Percentiles rank a stretch among this genome's conserved stretches.
These are phyloP conservation scores for Neofusicoccum sp. DNA, from an alignment of 2,329 filamentous ascomycete species.

Conservation along the genomic window DNA sequence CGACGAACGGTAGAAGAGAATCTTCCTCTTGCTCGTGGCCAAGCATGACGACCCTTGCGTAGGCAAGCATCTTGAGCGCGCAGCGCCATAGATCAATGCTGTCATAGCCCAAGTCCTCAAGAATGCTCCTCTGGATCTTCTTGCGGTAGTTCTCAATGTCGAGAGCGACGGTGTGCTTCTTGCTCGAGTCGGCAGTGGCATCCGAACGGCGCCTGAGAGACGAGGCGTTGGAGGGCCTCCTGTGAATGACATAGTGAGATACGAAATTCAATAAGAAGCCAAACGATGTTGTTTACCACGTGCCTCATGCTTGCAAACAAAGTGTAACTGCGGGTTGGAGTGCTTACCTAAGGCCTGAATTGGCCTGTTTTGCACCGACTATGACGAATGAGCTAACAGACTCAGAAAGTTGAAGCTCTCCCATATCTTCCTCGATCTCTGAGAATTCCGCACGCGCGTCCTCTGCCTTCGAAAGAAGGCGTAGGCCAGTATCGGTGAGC, in stretches of 20 bases:
- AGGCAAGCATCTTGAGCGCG: slow-evolving; percentile 35
- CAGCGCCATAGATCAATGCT: slow-evolving; percentile 43
- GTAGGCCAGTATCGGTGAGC: slow-evolving; percentile 19
- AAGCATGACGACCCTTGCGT: slow-evolving; percentile 33
- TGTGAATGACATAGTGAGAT: background rate
- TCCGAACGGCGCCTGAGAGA: slow-evolving; percentile 2
- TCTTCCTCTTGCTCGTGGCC: slow-evolving; percentile 11
- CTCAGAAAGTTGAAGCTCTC: background rate
- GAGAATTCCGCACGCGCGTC: slow-evolving; percentile 15
- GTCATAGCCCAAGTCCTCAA: slow-evolving; percentile 34
- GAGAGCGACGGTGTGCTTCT: slow-evolving; percentile 13
- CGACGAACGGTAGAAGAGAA: slow-evolving; percentile 6
- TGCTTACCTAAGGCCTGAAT: slow-evolving; percentile 3
- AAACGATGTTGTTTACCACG: too few relatives aligned
- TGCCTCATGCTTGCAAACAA: too few relatives aligned
- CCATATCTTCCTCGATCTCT: slow-evolving; percentile 4
- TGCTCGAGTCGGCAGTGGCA: background rate
- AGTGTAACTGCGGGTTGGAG: background rate
- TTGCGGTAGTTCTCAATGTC: slow-evolving; percentile 32
- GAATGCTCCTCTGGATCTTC: slow-evolving; percentile 43
- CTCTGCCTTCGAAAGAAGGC: slow-evolving; percentile 20
- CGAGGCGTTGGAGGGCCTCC: background rate
- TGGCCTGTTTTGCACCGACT: slow-evolving; percentile 20
- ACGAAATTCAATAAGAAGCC: background rate
- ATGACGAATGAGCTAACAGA: slow-evolving; percentile 14